Conservation (phyloP, 371 early-diverging fungal genomes). For the Coemansia sp. region DNA sequence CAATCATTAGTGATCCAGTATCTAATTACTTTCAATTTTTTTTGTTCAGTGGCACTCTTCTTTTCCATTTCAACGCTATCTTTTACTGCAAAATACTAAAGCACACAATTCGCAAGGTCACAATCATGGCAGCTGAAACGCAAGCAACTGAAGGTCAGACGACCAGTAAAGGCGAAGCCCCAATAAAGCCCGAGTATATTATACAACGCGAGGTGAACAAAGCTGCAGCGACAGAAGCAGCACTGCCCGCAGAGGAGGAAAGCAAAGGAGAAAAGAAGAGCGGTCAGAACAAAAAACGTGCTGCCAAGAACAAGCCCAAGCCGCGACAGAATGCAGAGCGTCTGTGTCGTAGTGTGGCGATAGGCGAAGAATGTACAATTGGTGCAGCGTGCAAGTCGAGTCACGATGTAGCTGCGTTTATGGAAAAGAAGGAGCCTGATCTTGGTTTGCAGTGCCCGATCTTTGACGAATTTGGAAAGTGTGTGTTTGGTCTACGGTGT, state of each 20-base stretch:
- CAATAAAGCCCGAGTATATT: slow-evolving; percentile 23
- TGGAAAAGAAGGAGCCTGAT: slow-evolving; percentile 68
- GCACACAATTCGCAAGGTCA: too few relatives aligned
- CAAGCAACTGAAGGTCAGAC: neutral
- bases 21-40: neutral
- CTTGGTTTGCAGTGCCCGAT: slow-evolving; percentile 70
- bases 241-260: neutral
- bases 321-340: neutral
- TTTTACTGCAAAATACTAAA: too few relatives aligned
- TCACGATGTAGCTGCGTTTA: slow-evolving; percentile 66
- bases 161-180: slow-evolving; percentile 1
- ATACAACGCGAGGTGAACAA: neutral
- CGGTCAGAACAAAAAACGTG: slow-evolving; percentile 8
- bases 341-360: slow-evolving; percentile 58
- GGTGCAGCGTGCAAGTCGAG: slow-evolving; percentile 61
- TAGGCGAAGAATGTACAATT: slow-evolving; percentile 56
- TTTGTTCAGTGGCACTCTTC: neutral
- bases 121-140: neutral
- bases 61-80: too few relatives aligned
- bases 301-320: neutral
- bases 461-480: slow-evolving; percentile 70
- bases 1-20: too few relatives aligned
- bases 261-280: neutral
- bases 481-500: slow-evolving; percentile 77
- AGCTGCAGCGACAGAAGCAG: neutral